Evolutionary conservation across 352 stramenopile species (phyloP), one percentile per base, ranked within the genome.

Genomic region (Globisporangium lucens): DNA sequence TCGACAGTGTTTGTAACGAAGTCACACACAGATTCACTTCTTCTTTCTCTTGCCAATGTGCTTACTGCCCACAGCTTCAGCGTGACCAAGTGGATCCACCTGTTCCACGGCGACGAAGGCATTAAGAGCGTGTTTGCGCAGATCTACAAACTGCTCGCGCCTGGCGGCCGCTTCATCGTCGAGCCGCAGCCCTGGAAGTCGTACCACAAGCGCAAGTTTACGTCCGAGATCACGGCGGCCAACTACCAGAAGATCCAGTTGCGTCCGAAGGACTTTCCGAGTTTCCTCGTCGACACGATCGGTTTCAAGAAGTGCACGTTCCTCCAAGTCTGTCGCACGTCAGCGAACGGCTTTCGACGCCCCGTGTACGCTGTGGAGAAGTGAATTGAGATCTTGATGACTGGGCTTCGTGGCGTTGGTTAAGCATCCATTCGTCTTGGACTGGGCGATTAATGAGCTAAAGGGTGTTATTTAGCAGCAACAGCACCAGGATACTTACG

Each of bases 1-100:
- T 22, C 7, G 3, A 51, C 43, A n/a, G 38, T 20, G 41, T 47
- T 46, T 47, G 41, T 49, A n/a, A 8, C 7, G 5, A n/a, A 47
- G 41, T 49, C 41, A 49, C 41, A n/a, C 7, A n/a, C 15, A 49
- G 13, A 49, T 49, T 49, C 41, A 20, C 1, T 13, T 47, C 41
- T 47, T 6, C 58, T 22, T 1, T 13, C 10, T 22, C 27, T 20
- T 38, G 1, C 27, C 8, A 9, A 41, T 56, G 8, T n/a, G 65
- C 10, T 27, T 8, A 12, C 20, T 53, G 2, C 22, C 56, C 20
- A 29, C 38, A 91, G 89, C 58, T 93, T 97, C 53, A 96, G 87
- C 56, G 86, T 97, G 62, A 93, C 89, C 10, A 97, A 97, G 75
- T 97, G 90, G 90, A 92, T 97, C 47, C 90, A 97, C 63, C 74